Conservation (phyloP, 208 protist species). For the Jaenimonas drosophilae region DNA sequence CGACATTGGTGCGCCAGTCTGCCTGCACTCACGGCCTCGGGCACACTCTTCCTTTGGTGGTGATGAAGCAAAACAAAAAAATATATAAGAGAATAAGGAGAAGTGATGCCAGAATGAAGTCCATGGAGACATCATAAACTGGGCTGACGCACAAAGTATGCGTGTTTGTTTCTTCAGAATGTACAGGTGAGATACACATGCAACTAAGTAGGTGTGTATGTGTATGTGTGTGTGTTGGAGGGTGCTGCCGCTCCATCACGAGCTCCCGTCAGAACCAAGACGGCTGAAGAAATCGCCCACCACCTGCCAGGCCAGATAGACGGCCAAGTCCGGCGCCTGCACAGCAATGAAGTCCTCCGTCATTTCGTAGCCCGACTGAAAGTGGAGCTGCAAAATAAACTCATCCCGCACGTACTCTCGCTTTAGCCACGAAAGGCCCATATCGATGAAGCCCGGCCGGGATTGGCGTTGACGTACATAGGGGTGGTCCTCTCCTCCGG, state of each 20-base stretch:
- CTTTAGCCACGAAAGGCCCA: neutral
- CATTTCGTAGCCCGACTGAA: conserved; percentile 19
- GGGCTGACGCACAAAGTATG: neutral
- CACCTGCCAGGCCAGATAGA: conserved; percentile 54
- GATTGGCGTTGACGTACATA: conserved; percentile 31
- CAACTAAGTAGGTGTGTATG: no score
- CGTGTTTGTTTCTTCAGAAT: neutral
- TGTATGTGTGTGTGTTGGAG: neutral
- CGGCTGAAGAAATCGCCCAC: conserved; percentile 47
- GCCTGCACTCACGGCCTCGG: neutral
- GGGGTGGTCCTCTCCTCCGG: conserved; percentile 25
- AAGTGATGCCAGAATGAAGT: neutral
- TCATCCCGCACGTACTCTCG: conserved; percentile 31
- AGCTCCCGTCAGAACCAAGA: conserved; percentile 17
- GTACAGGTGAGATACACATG: no score
- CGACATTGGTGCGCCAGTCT: neutral
- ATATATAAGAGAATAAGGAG: conserved; percentile 1
- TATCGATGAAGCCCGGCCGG: no score
- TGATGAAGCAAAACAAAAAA: conserved; percentile 11
- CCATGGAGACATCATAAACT: no score
- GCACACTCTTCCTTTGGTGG: no score
- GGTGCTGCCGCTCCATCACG: no score
- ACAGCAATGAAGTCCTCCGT: conserved; percentile 43
- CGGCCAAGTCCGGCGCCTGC: conserved; percentile 25
- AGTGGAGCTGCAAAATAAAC: conserved; percentile 45